Conservation (phyloP, 331 rosid species). For the Pyracantha coccinea region DNA sequence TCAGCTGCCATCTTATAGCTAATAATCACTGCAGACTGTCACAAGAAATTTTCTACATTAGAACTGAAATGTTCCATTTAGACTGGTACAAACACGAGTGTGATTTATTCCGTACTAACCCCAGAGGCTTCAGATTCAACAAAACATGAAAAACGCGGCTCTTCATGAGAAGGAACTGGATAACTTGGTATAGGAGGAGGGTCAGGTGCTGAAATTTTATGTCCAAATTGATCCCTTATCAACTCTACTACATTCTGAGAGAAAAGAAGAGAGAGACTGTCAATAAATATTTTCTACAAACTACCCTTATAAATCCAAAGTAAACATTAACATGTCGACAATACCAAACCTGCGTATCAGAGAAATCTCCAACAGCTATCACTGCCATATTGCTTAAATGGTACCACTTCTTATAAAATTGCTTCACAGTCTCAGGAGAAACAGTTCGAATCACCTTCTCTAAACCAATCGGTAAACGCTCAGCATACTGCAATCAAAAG, state of each 20-base stretch:
- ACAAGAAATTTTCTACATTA: slow-evolving; percentile 14
- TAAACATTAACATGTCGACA: slow-evolving; percentile 6
- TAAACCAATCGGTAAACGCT: slow-evolving; percentile 83
- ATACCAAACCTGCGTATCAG: slow-evolving; percentile 70
- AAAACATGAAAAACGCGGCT: slow-evolving; percentile 84
- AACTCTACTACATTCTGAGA: slow-evolving; percentile 77
- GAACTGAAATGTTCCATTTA: slow-evolving; percentile 1
- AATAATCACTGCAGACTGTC: slow-evolving; percentile 92
- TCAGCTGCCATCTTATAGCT: slow-evolving; percentile 78
- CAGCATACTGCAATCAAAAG: slow-evolving; percentile 77
- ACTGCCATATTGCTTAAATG: slow-evolving; percentile 92
- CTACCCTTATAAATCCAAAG: slow-evolving; percentile 6
- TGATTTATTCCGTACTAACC: slow-evolving; percentile 56
- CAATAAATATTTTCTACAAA: slow-evolving; percentile 14
- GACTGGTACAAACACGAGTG: slow-evolving; percentile 6
- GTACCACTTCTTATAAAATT: slow-evolving; percentile 84
- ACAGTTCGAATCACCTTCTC: slow-evolving; percentile 83
- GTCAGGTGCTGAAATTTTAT: slow-evolving; percentile 54
- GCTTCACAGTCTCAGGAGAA: slow-evolving; percentile 70
- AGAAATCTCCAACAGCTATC: slow-evolving; percentile 91
- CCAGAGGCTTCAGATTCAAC: slow-evolving; percentile 96
- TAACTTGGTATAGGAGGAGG: slow-evolving; percentile 58
- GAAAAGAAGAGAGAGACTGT: slow-evolving; percentile 13
- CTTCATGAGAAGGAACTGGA: slow-evolving; percentile 73
- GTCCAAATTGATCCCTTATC: slow-evolving; percentile 76